phyloP scores from a whole-genome alignment of 305 asterid genomes.

The Solanum hybrid region DNA sequence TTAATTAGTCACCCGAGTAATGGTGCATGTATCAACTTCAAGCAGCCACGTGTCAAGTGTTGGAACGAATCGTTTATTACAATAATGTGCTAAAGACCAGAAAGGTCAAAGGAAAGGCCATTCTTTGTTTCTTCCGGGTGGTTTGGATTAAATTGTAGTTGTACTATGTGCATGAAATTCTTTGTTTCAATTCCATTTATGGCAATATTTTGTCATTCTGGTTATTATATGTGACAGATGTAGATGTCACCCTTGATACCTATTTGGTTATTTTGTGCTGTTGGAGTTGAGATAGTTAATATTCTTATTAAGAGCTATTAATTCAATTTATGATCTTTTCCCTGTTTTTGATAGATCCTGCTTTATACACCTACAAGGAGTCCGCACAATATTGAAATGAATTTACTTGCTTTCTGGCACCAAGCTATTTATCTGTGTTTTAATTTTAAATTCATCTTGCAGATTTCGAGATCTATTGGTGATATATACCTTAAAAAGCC shows the following conservation, averaged over 20 bases:
- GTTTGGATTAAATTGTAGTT: neutral
- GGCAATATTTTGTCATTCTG: neutral
- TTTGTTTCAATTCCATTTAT: neutral
- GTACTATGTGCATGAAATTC: neutral
- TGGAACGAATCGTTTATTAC: neutral
- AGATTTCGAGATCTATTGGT: constrained; percentile 87
- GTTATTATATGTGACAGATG: neutral
- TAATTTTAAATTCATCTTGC: constrained; percentile 17
- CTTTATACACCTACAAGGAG: neutral
- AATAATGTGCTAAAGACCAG: neutral
- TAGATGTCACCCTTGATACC: neutral
- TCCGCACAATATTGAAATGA: neutral
- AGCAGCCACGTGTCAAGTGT: neutral
- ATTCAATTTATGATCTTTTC: neutral
- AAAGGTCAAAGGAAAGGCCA: neutral
- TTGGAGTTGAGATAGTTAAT: neutral
- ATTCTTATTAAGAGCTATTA: neutral
- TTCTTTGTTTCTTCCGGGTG: neutral
- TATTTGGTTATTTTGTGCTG: neutral
- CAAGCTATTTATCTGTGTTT: neutral
- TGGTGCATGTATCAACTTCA: neutral
- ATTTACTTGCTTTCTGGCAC: neutral
- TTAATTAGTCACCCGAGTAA: neutral
- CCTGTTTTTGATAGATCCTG: neutral
- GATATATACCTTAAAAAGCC: constrained; percentile 79